These are phyloP conservation scores for Silene noctiflora DNA, from an alignment of 179 eudicot species.

Conservation along the genomic window DNA sequence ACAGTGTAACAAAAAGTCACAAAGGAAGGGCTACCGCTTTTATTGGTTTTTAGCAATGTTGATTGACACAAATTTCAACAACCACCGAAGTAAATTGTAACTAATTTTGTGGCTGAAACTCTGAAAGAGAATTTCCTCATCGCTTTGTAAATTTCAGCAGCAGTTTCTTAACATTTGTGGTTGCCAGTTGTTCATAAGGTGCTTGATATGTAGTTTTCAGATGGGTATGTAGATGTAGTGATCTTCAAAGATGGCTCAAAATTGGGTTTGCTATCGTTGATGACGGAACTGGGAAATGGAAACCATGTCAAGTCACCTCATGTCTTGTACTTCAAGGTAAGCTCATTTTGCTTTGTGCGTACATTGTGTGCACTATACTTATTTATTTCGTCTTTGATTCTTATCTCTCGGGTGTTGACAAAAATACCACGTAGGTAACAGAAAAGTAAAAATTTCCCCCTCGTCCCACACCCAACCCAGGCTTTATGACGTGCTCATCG, in stretches of 20 bases:
- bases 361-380: neutral
- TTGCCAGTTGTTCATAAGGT: slow-evolving; percentile 7
- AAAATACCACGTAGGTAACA: no score
- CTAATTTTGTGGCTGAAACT: neutral
- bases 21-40: neutral
- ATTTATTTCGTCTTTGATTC: no score
- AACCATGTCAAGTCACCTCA: slow-evolving; percentile 77
- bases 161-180: neutral
- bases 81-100: no score
- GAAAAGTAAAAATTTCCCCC: no score
- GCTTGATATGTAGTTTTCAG: slow-evolving; percentile 70
- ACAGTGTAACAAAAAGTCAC: neutral
- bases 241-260: slow-evolving; percentile 60
- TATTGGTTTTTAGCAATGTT: neutral
- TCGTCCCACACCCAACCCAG: no score
- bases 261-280: slow-evolving; percentile 51
- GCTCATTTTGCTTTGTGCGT: slow-evolving; percentile 13
- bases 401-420: no score
- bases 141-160: neutral
- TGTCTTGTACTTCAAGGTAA: slow-evolving; percentile 81
- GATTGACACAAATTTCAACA: neutral
- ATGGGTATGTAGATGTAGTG: slow-evolving; percentile 83
- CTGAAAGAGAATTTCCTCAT: neutral
- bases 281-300: slow-evolving; percentile 62
- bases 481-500: no score